These are phyloP conservation scores for Aspergillus heteromorphus DNA, from an alignment of 495 filamentous ascomycete species.

Conservation along the genomic window DNA sequence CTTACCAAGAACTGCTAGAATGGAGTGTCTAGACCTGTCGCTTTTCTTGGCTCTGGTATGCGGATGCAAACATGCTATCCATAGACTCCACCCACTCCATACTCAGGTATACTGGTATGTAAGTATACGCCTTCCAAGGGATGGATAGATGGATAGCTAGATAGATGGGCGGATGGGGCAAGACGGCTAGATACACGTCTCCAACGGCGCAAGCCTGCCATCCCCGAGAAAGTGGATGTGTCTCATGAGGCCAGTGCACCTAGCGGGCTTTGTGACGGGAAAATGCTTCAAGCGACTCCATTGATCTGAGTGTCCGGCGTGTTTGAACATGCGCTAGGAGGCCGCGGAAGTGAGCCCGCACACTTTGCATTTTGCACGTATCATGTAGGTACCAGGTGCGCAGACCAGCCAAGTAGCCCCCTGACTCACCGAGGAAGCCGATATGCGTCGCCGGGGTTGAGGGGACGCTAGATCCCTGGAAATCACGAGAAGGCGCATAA, in stretches of 20 bases:
- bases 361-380: background rate
- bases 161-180: no score
- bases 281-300: background rate
- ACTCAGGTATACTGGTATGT: background rate
- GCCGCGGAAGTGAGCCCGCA: background rate
- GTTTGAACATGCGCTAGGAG: background rate
- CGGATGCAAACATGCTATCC: no score
- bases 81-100: no score
- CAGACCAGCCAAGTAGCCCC: no score
- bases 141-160: no score
- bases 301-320: background rate
- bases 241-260: background rate
- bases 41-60: no score
- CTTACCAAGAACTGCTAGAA: no score
- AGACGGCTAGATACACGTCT: no score
- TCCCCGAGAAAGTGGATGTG: background rate
- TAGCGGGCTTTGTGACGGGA: background rate
- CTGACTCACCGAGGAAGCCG: background rate
- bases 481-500: background rate
- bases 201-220: no score
- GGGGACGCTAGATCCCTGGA: background rate
- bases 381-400: background rate
- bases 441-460: background rate
- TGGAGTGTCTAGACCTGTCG: no score
- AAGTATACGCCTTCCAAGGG: background rate